Base-by-base conservation (phyloP, 2,329 filamentous ascomycete genomes). In the Alternaria brassicae region DNA sequence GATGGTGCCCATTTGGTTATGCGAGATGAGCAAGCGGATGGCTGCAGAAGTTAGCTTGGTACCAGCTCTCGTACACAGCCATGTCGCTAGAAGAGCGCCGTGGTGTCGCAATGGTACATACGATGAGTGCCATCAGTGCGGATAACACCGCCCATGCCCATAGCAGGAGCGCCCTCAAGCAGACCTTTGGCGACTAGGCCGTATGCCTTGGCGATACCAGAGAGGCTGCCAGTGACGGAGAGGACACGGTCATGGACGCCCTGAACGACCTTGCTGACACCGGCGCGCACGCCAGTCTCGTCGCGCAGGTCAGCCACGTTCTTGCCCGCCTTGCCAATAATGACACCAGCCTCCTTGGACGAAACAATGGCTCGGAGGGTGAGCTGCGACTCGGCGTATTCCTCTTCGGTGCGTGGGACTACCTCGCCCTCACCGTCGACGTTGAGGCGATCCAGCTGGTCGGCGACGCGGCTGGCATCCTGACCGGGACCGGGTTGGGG, bases 1-100 rank as follows among this genome's bases (percentile, higher is more conserved):
- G 82, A 99, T 97, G 73, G 95, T 99, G 63, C 95, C 95, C 95
- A 99, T 99, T 82, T 99, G 95, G 80, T 98, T 98, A 84, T 99
- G 94, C 32, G 95, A 99, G 80, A 99, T 98, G 77, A 99, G 89
- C 30, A 99, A 89, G 77, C 97, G 97, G 79, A 99, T 91, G 62
- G 95, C 95, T 99, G 56, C 28, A 42, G 19, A 42, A 39, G 60
- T 75, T 66, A 74, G 71, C 61, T 41, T 54, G 47, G 21, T 6
- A 48, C 28, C 44, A 25, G 44, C 44, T 21, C 23, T 19, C 34
- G 39, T 13, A 34, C 21, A 28, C 40, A 34, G 27, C 42, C 19
- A 40, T 28, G 15, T 40, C 44, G 32, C 25, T 47, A n/a, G 12
- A 19, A 27, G 32, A 51, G 37, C 44, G 48, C 36, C 23, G 25